Conservation (phyloP, 345 rosid genomes). For the Iberis pinnata region DNA sequence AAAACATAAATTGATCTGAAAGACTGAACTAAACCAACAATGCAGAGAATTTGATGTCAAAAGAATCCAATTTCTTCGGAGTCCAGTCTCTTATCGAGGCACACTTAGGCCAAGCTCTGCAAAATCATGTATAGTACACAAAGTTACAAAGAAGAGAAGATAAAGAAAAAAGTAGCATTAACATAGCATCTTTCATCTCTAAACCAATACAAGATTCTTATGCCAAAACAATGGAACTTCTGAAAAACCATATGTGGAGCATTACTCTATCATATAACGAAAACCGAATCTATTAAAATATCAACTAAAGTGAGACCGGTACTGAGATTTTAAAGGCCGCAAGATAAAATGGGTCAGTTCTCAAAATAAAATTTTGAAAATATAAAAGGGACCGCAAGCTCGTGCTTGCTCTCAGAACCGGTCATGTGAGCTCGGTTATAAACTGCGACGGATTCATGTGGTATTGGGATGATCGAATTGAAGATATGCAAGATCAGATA, state of each 20-base stretch:
- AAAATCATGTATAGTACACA: slow-evolving; percentile 10
- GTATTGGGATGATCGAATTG: no score
- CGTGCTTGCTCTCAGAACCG: no score
- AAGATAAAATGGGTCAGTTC: no score
- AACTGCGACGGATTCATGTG: no score
- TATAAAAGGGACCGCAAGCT: no score
- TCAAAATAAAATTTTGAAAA: no score
- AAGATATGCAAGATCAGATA: slow-evolving; percentile 15
- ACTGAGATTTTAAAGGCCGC: no score
- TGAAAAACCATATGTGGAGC: not conserved
- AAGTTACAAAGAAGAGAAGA: slow-evolving; percentile 1
- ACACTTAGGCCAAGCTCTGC: slow-evolving; percentile 76
- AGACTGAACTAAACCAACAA: slow-evolving; percentile 10
- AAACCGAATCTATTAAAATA: no score
- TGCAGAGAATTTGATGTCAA: slow-evolving; percentile 15
- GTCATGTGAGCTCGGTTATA: no score
- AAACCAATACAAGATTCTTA: not conserved
- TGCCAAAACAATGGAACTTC: not conserved
- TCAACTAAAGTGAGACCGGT: not conserved
- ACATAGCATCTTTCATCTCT: not conserved
- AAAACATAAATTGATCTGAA: slow-evolving; percentile 13
- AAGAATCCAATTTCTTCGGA: no score
- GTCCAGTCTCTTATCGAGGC: slow-evolving; percentile 48
- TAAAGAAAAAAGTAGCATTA: slow-evolving; percentile 10
- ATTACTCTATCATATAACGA: no score